These are phyloP conservation scores for Arthrobotrys megalospora DNA, from an alignment of 2,329 filamentous ascomycete genomes.

Conservation along the genomic window DNA sequence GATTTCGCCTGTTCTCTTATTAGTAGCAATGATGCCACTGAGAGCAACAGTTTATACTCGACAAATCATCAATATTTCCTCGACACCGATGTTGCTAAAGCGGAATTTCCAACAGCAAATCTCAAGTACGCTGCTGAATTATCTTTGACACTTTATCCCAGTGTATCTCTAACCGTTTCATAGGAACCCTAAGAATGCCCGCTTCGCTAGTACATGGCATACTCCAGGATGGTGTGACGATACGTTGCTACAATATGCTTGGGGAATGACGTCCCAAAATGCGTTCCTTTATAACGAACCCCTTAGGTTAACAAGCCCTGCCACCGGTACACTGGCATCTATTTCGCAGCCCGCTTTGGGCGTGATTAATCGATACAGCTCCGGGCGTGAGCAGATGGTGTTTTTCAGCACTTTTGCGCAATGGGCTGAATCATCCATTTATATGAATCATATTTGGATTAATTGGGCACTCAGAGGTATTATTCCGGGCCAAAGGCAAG, in stretches of 20 bases:
- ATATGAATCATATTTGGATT: slow-evolving; percentile 60
- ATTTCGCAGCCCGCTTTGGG: slow-evolving; percentile 69
- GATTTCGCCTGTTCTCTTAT: slow-evolving; percentile 70
- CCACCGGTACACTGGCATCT: slow-evolving; percentile 5
- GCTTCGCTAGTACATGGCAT: slow-evolving; percentile 45
- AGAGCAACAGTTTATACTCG: slow-evolving; percentile 68
- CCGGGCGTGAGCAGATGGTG: slow-evolving; percentile 74
- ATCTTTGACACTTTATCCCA: background rate
- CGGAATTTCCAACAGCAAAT: slow-evolving; percentile 72
- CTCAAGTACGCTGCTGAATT: slow-evolving; percentile 68
- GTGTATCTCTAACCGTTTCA: background rate
- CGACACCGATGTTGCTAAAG: slow-evolving; percentile 68
- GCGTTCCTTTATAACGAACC: slow-evolving; percentile 49
- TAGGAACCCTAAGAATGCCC: slow-evolving; percentile 57
- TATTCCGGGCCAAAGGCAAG: slow-evolving; percentile 67
- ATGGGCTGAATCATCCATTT: slow-evolving; percentile 67
- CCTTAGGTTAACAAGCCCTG: slow-evolving; percentile 32
- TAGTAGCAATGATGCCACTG: slow-evolving; percentile 70
- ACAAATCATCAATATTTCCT: slow-evolving; percentile 46
- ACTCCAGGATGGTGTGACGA: slow-evolving; percentile 50
- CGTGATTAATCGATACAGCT: slow-evolving; percentile 74
- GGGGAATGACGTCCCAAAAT: slow-evolving; percentile 49
- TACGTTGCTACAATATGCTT: slow-evolving; percentile 31
- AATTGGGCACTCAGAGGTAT: slow-evolving; percentile 56
- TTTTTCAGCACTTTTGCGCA: slow-evolving; percentile 74